Base-by-base conservation (phyloP, 129 eudicot species). In the Silybum marianum region DNA sequence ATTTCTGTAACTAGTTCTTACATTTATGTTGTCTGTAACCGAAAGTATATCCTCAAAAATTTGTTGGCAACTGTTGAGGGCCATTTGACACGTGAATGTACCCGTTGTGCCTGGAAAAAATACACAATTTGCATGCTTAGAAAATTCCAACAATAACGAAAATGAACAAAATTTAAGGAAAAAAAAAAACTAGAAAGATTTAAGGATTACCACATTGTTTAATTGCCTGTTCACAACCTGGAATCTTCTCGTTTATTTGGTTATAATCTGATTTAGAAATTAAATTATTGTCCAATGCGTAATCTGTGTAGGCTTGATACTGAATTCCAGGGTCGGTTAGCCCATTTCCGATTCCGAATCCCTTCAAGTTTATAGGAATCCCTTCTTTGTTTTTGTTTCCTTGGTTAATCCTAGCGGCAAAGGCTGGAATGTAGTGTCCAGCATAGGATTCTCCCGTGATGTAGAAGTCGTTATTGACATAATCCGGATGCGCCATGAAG, bases 371-470 rank as follows among this genome's bases (percentile, higher is more conserved):
- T 16, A 84, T 79, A 22, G 40, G 87, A 73, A 84, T 73, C 48
- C 87, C 87, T 74, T 84, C 87, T 84, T 48, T 74, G 54, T 84
- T 84, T 76, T 73, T 79, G 84, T 84, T 84, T 79, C 87, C 87
- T 16, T 74, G 66, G 65, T 79, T 84, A 16, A 84, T 54, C 24
- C 87, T 58, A n/a, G 87, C 34, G 36, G 87, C 87, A 58, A 84
- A 74, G 54, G 87, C 80, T 11, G 87, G 87, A 84, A 84, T 84
- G 32, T 84, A 93, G 48, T 96, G 98, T 67, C 99, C 99, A 5
- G 97, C 98, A 76, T 95, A 95, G 11, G 99, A 95, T 85, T 96
- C 98, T 62, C 99, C 99, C 0, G 98, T 93, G 78, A 96, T 90
- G 90, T 72, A 96, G 85, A 96, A 93, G 18, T 96, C 93, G 9